Conservation (phyloP, 768 basidiomycete species). For the Rubroboletus pulcherrimus region DNA sequence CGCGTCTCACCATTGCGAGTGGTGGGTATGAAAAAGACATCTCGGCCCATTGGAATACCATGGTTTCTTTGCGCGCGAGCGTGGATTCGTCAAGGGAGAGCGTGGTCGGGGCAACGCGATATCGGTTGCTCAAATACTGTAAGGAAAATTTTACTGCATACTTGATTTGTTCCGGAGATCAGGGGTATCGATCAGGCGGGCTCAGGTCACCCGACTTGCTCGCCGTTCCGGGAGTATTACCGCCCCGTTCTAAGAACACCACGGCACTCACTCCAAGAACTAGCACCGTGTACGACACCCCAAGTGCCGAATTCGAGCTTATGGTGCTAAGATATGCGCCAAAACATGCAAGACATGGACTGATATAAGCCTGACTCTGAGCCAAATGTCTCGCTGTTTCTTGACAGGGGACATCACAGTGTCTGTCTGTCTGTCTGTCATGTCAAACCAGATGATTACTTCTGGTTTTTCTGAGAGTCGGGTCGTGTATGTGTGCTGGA, state of each 20-base stretch:
- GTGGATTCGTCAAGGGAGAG: background rate
- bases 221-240: background rate
- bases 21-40: background rate
- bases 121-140: background rate
- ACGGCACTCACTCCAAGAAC: background rate
- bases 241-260: background rate
- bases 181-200: background rate
- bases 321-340: background rate
- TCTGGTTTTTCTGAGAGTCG: background rate
- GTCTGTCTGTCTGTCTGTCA: background rate
- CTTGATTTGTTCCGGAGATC: background rate
- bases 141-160: background rate
- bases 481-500: background rate
- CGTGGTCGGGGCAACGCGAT: background rate
- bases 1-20: background rate
- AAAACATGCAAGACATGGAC: background rate
- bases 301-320: background rate
- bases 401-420: background rate
- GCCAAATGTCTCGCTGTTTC: background rate
- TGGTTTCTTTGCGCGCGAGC: background rate
- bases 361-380: background rate
- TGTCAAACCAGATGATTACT: background rate
- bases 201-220: no score
- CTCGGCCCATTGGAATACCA: conserved; percentile 4
- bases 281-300: background rate